Conservation (phyloP, 2,329 filamentous ascomycete genomes). For the Ophiostoma sp. region DNA sequence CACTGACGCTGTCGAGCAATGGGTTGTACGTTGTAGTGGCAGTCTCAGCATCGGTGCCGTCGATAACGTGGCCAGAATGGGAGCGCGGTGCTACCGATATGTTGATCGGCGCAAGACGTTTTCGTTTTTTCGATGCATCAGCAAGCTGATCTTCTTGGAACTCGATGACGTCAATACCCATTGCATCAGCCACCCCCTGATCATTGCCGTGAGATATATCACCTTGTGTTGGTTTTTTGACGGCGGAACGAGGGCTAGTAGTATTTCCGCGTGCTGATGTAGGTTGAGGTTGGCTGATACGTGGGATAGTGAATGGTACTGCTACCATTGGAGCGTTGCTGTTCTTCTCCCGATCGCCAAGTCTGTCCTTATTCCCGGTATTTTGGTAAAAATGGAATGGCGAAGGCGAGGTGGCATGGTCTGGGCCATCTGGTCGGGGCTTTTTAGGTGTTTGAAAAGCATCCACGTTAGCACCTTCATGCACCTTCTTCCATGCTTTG, state of each 20-base stretch:
- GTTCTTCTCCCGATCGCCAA: no score
- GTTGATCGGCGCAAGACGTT: conserved; percentile 29
- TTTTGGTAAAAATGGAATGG: not conserved
- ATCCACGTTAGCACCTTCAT: not conserved
- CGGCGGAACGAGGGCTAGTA: no score
- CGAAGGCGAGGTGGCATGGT: not conserved
- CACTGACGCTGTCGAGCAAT: not conserved
- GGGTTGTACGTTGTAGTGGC: not conserved
- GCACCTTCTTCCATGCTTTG: conserved; percentile 29
- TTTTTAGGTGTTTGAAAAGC: not conserved
- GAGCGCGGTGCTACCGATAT: conserved; percentile 20
- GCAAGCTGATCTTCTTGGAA: not conserved
- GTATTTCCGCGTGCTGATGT: no score
- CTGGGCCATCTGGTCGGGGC: not conserved
- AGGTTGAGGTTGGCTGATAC: no score
- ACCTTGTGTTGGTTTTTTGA: no score
- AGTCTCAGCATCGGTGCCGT: not conserved
- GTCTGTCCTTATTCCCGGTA: no score
- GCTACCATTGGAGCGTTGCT: no score
- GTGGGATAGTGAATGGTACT: no score
- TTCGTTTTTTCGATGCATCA: conserved; percentile 31
- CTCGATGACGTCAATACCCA: not conserved
- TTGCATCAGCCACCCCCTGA: not conserved
- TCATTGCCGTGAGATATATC: no score
- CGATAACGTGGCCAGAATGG: not conserved